phyloP scores from a whole-genome alignment of 148 eudicot genomes.

The Cornus controversa region DNA sequence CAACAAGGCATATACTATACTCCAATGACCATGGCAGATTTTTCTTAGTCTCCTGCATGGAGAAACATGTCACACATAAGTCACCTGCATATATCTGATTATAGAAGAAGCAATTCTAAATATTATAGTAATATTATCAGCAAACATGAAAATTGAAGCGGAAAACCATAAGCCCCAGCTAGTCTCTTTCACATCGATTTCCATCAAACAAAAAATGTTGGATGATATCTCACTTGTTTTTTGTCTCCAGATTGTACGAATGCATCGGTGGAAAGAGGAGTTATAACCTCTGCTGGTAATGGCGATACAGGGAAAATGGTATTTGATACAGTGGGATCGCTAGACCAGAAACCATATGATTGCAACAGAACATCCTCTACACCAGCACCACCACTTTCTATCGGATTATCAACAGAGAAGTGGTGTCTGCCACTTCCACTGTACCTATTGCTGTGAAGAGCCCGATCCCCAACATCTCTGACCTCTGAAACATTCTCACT shows the following conservation, averaged over 20 bases:
- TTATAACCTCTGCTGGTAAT: too few relatives aligned
- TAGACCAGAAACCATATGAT: too few relatives aligned
- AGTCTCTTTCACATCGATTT: too few relatives aligned
- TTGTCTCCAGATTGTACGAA: too few relatives aligned
- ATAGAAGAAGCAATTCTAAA: background rate
- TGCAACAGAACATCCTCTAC: too few relatives aligned
- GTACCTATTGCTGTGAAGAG: constrained; percentile 41
- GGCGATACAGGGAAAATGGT: too few relatives aligned
- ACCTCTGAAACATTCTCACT: constrained; percentile 63
- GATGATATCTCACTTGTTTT: too few relatives aligned
- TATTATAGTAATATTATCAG: too few relatives aligned
- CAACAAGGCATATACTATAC: constrained; percentile 49
- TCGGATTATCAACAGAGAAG: constrained; percentile 35
- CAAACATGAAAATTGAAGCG: background rate
- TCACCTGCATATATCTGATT: background rate
- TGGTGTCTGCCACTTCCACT: constrained; percentile 32
- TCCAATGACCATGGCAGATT: constrained; percentile 42
- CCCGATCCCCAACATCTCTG: constrained; percentile 77
- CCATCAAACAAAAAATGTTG: too few relatives aligned
- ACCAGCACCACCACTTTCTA: too few relatives aligned
- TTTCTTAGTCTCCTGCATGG: constrained; percentile 44
- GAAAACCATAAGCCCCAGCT: background rate
- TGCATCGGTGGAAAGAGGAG: too few relatives aligned
- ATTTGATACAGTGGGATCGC: too few relatives aligned
- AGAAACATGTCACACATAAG: constrained; percentile 1